These are phyloP conservation scores for Trichoderma guizhouense DNA, from an alignment of 2,329 filamentous ascomycete species.

Conservation along the genomic window DNA sequence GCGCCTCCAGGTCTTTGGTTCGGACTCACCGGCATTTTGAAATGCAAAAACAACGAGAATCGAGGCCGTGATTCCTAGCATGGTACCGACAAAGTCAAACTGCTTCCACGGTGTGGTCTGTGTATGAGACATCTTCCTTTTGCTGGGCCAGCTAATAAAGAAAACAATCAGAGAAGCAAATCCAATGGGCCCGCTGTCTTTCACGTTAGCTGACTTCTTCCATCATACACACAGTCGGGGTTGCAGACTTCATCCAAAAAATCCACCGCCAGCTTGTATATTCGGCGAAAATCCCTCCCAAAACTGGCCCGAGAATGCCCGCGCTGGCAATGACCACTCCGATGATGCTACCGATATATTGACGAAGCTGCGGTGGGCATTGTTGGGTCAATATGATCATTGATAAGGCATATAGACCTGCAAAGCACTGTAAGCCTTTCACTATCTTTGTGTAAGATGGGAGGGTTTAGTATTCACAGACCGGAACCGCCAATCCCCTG, in stretches of 20 bases:
- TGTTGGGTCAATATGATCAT: conserved; percentile 55
- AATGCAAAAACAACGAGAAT: conserved; percentile 57
- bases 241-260: conserved; percentile 57
- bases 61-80: conserved; percentile 51
- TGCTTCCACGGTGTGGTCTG: conserved; percentile 44
- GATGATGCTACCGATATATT: conserved; percentile 45
- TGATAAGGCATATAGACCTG: conserved; percentile 52
- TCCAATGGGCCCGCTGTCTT: conserved; percentile 48
- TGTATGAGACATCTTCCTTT: conserved; percentile 37
- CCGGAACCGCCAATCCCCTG: conserved; percentile 53
- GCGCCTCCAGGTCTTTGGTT: conserved; percentile 41
- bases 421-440: background rate
- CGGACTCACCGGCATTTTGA: conserved; percentile 44
- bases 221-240: background rate
- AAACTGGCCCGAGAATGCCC: conserved; percentile 49
- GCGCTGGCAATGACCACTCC: conserved; percentile 48
- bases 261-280: conserved; percentile 53
- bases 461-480: conserved; percentile 23
- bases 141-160: conserved; percentile 48
- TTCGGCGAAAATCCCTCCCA: conserved; percentile 50
- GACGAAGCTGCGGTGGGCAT: conserved; percentile 38
- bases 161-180: conserved; percentile 46
- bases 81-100: conserved; percentile 52
- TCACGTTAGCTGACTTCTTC: conserved; percentile 8
- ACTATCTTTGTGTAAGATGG: background rate